Base-by-base conservation (phyloP, 2,329 filamentous ascomycete genomes). In the Clonostachys sp. region DNA sequence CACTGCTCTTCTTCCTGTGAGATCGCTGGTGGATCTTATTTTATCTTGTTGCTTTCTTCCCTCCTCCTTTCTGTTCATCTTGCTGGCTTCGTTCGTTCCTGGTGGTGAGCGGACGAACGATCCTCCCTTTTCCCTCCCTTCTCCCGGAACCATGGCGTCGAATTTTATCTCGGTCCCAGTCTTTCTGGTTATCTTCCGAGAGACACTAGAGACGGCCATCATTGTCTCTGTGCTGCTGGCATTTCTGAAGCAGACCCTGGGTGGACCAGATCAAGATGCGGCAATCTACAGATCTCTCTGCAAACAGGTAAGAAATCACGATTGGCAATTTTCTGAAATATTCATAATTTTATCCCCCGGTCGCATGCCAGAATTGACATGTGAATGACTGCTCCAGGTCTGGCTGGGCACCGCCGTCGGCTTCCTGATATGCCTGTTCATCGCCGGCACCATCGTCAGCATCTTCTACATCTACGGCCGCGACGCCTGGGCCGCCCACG, bases 111-210 rank as follows among this genome's bases (percentile, higher is more conserved):
- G 24, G 24, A 9, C 24, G 24, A 30, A 30, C 24, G 24, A 30
- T 30, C 24, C 24, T 30, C 24, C 24, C 30, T 33, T n/a, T n/a
- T 20, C 20, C 5, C 20, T 20, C 20, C 20, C 20, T 16, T 17
- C 12, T 33, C 20, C 48, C 20, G 36, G 43, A 54, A 62, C 45
- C 53, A 84, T 80, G 71, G 83, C 84, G 63, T 75, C 78, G 51
- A 80, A 86, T 62, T 83, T 91, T 49, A 91, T 91, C 65, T 80
- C 86, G 52, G 82, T 90, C 18, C 87, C 86, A 54, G 81, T 95
- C 47, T 95, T 95, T 72, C 91, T 96, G 71, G 88, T 95, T 63
- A 84, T 89, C 69, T 94, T 95, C 64, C 84, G 91, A 61, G 91
- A 95, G 70, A 83, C 83, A 40, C 73, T 95, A 42, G 90, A 95